Evolutionary conservation across 345 rosid species (phyloP).

Genomic region (Capsella bursapastoris): DNA sequence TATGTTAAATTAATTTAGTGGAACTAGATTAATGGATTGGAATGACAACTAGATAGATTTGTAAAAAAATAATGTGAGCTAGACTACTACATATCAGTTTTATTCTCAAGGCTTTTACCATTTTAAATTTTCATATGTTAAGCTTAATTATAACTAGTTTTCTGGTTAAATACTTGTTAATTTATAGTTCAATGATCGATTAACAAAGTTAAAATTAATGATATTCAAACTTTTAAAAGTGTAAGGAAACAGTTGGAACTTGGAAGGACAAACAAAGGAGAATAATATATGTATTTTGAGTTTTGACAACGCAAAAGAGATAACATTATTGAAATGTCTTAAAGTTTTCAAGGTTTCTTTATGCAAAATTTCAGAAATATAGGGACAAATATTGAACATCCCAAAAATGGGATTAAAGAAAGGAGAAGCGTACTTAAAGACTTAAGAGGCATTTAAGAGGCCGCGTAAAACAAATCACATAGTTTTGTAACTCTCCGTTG

Average conservation of each 20-base stretch:
- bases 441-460: no score
- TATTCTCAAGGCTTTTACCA: neutral
- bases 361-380: neutral
- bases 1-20: neutral
- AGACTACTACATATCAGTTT: neutral
- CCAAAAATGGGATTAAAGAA: neutral
- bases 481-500: no score
- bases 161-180: neutral
- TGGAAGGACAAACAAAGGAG: neutral
- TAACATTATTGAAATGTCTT: neutral
- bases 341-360: neutral
- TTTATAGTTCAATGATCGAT: neutral
- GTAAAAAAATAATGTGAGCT: neutral
- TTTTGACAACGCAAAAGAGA: neutral
- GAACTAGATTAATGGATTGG: conserved; percentile 5
- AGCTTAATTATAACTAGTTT: no score
- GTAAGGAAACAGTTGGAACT: no score
- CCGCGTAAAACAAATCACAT: no score
- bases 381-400: neutral
- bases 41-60: neutral
- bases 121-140: no score
- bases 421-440: no score
- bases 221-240: neutral
- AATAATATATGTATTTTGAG: neutral
- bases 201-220: neutral